Base-by-base conservation (phyloP, 2,329 filamentous ascomycete species). In the Albophoma yamanashiensis region DNA sequence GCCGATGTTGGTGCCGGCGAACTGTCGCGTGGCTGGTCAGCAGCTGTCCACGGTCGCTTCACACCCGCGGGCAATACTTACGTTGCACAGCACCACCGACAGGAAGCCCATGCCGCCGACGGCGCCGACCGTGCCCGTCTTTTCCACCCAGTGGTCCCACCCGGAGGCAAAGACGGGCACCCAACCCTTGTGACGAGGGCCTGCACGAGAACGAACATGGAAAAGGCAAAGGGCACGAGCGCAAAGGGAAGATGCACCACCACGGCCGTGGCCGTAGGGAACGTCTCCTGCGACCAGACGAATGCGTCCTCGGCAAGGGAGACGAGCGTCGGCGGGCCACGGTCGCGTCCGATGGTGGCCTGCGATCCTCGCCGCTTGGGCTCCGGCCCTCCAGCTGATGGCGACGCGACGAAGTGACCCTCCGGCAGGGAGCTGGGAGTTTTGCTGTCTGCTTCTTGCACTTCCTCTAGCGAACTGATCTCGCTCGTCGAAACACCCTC, bases 171-270 rank as follows among this genome's bases (percentile, higher is more conserved):
- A 91, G 0, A 90, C 85, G 0, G 82, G 80, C 0, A 91, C 84
- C 88, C 88, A 91, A 14, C 88, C 88, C 63, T 88, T 90, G 85
- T 89, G 0, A 89, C 87, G 1, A 91, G 73, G 0, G 81, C 87
- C 67, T 91, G 87, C 0, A 91, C 88, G 0, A 91, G 79, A 12
- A 91, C 79, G 62, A 91, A 91, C 88, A 91, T 91, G 62, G 81
- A 78, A 60, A 91, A 85, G 0, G 87, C 84, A 66, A 91, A 91
- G 0, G 88, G 88, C 0, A 91, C 78, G 0, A 91, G 79, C 0
- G 85, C 80, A 58, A 88, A 82, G 0, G 88, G 88, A 1, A 91
- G 75, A 67, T 89, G 86, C 0, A 80, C 73, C 7, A 87, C 69
- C 0, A 91, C 87, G 0, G 84, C 82, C 25, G 84, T 83, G 1